Evolutionary conservation across 2,329 filamentous ascomycete genomes (phyloP).

Genomic region (Ilyonectria sp.): DNA sequence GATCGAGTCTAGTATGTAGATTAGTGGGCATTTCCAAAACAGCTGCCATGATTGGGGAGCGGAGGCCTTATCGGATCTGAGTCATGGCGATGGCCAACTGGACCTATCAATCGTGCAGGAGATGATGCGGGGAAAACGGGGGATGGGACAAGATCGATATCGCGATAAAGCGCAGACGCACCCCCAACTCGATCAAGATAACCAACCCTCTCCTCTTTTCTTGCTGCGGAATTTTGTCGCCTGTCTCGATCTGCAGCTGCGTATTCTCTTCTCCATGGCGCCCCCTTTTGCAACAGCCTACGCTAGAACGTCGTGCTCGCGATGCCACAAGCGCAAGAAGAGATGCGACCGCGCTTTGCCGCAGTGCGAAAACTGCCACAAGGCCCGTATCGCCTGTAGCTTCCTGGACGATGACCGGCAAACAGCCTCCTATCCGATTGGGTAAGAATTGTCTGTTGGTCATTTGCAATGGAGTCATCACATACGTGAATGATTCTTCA

Average conservation of each 20-base stretch:
- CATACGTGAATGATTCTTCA: not conserved
- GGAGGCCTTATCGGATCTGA: too few species aligned
- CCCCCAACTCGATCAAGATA: not conserved
- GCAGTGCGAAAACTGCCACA: constrained; percentile 56
- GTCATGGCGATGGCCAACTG: not conserved
- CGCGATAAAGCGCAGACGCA: not conserved
- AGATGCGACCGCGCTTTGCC: constrained; percentile 58
- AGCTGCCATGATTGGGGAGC: too few species aligned
- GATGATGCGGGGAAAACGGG: constrained; percentile 16
- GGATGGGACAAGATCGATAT: constrained; percentile 11
- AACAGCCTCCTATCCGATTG: constrained; percentile 57
- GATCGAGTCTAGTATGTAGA: too few species aligned
- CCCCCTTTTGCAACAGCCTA: not conserved
- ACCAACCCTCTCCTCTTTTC: not conserved
- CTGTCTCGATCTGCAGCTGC: not conserved
- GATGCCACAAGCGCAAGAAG: constrained; percentile 61
- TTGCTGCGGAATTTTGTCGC: too few species aligned
- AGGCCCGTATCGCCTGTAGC: constrained; percentile 56
- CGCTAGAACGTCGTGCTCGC: constrained; percentile 52
- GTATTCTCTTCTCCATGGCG: not conserved
- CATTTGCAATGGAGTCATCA: not conserved
- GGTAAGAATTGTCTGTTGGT: constrained; percentile 48
- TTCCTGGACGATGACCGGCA: constrained; percentile 57
- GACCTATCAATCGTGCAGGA: not conserved
- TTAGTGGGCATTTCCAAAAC: too few species aligned